These are phyloP conservation scores for Biscutella auriculata DNA, from an alignment of 441 rosid genomes.

Conservation along the genomic window DNA sequence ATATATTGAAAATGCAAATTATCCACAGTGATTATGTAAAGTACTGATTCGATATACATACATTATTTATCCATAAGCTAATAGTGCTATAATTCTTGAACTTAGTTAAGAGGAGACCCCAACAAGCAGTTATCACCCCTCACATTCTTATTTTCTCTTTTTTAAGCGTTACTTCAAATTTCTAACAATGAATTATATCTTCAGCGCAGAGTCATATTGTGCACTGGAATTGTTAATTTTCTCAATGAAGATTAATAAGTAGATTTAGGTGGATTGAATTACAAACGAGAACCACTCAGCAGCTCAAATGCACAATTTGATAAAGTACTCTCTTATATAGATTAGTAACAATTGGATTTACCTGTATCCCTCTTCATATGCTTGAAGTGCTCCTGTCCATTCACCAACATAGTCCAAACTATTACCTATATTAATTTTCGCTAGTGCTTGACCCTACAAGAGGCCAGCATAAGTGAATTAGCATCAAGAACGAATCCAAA, in stretches of 20 bases:
- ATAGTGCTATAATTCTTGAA: neutral
- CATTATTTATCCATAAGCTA: neutral
- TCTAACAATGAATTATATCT: neutral
- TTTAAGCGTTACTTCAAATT: neutral
- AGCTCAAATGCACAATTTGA: conserved; percentile 3
- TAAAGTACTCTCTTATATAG: neutral
- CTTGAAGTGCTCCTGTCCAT: conserved; percentile 62
- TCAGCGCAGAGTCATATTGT: neutral
- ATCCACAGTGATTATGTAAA: neutral
- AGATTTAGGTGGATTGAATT: neutral
- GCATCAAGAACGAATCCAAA: neutral
- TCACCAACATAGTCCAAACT: conserved; percentile 62
- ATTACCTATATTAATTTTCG: conserved; percentile 77
- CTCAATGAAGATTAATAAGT: neutral
- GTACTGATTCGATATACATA: neutral
- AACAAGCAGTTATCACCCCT: neutral
- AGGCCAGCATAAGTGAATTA: conserved; percentile 8
- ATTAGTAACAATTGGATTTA: conserved; percentile 13
- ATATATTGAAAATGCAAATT: neutral
- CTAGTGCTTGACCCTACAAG: conserved; percentile 83
- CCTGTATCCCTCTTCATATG: conserved; percentile 78
- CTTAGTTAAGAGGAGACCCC: neutral
- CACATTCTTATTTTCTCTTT: neutral
- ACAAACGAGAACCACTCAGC: neutral
- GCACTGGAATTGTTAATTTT: neutral